These are phyloP conservation scores for Ceriops zippeliana DNA, from an alignment of 345 rosid genomes.

Conservation along the genomic window DNA sequence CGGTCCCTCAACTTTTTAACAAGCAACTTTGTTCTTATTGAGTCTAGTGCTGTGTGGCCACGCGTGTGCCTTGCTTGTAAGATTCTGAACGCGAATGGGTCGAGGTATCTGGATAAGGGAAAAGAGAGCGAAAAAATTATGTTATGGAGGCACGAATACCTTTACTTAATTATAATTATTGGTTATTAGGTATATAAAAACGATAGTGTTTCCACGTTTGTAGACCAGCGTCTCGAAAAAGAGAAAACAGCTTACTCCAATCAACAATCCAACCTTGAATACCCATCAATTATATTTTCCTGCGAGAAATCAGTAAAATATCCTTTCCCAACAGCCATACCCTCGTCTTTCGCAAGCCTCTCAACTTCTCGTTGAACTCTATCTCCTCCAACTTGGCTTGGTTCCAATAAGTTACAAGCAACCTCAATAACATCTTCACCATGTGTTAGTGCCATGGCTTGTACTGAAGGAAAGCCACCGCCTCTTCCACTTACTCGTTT, in stretches of 20 bases:
- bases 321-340: constrained; percentile 63
- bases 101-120: too few species aligned
- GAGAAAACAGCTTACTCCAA: too few species aligned
- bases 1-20: constrained; percentile 73
- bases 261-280: constrained; percentile 32
- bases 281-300: constrained; percentile 50
- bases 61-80: constrained; percentile 67
- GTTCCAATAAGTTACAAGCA: constrained; percentile 83
- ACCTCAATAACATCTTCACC: constrained; percentile 64
- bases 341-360: constrained; percentile 54
- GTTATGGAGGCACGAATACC: too few species aligned
- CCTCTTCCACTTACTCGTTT: constrained; percentile 70
- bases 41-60: constrained; percentile 59
- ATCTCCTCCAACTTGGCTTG: constrained; percentile 65
- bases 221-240: too few species aligned
- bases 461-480: constrained; percentile 80
- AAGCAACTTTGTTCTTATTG: constrained; percentile 55
- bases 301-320: constrained; percentile 74
- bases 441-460: constrained; percentile 86
- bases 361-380: constrained; percentile 71
- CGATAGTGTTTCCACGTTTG: too few species aligned
- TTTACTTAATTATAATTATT: too few species aligned
- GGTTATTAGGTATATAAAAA: too few species aligned
- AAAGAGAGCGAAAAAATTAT: too few species aligned
- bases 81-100: too few species aligned